Evolutionary conservation across 306 rosid genomes (phyloP), one percentile per base, ranked within the genome.

Genomic region (Cucumis melo): DNA sequence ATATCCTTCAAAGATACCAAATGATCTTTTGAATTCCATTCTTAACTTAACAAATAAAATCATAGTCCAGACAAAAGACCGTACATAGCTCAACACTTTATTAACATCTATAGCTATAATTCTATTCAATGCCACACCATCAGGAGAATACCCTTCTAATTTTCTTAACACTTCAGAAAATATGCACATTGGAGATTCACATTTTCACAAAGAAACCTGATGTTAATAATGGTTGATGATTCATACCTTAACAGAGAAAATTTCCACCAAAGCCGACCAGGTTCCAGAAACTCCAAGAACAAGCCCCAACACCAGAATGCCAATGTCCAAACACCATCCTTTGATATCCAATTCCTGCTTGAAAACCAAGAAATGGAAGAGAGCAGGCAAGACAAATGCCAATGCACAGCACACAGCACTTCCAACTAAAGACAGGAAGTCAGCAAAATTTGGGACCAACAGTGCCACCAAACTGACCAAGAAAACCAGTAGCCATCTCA

Each of bases 361-460:
- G 77, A 85, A 85, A 24, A 83, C 87, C 73, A 82, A 1, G 16
- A 83, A 56, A 48, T 87, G 91, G 42, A 87, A 87, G 83, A 83
- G 20, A 44, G 86, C 38, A 46, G 91, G 91, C 79, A 87, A 77
- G 15, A 87, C 87, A 42, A 87, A 87, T 61, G 82, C 89, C 82
- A 87, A 68, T 4, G 81, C 85, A 78, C 87, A 83, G 78, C 91
- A 85, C 13, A 87, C 86, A 21, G 81, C 80, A 29, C 89, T 85
- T 24, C 89, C 91, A 27, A 83, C 91, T 79, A 87, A 54, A 13
- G 89, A 86, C 84, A 87, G 80, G 81, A 87, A 85, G 56, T 87
- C 89, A 39, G 86, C 86, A 44, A 87, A 87, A 78, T 85, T 87
- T 0, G 89, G 89, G 1, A 87, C 86, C 38, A 58, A 71, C 34